These are phyloP conservation scores for Sesbania bispinosa DNA, from an alignment of 306 rosid species.

Conservation along the genomic window DNA sequence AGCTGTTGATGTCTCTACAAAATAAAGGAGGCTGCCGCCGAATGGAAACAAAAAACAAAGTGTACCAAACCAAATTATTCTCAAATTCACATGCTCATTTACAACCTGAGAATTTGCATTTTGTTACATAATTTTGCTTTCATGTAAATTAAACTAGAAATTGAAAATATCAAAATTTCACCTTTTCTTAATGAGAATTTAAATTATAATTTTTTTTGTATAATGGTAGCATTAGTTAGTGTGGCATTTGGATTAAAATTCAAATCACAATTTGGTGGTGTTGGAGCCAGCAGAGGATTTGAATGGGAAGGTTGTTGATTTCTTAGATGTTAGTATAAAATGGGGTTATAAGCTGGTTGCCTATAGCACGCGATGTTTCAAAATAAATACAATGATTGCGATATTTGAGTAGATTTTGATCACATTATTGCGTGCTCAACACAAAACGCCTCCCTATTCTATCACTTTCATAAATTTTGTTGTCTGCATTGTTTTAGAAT, in stretches of 20 bases:
- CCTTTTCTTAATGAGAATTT: background rate
- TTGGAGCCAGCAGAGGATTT: background rate
- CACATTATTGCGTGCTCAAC: background rate
- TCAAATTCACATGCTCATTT: background rate
- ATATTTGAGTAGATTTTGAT: slow-evolving; percentile 11
- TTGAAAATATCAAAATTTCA: background rate
- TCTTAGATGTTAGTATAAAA: background rate
- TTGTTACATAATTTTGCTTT: background rate
- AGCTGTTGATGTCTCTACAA: slow-evolving; percentile 17
- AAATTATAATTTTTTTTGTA: background rate
- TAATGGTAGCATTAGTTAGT: background rate
- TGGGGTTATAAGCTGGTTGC: background rate
- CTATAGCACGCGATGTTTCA: background rate
- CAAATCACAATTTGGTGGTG: background rate
- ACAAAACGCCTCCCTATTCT: background rate
- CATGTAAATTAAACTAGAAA: background rate
- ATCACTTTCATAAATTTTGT: slow-evolving; percentile 11
- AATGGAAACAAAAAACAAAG: background rate
- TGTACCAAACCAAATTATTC: background rate
- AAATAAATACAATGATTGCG: background rate
- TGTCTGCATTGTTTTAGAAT: slow-evolving; percentile 7
- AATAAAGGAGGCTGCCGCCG: slow-evolving; percentile 14
- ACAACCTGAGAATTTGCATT: background rate
- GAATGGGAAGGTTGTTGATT: slow-evolving; percentile 1
- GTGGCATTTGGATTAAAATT: background rate